A percentile compares a stretch with the other conserved stretches of the same genome.
Conservation (phyloP, 768 basidiomycete species). For the Rhodotorula paludigena region DNA sequence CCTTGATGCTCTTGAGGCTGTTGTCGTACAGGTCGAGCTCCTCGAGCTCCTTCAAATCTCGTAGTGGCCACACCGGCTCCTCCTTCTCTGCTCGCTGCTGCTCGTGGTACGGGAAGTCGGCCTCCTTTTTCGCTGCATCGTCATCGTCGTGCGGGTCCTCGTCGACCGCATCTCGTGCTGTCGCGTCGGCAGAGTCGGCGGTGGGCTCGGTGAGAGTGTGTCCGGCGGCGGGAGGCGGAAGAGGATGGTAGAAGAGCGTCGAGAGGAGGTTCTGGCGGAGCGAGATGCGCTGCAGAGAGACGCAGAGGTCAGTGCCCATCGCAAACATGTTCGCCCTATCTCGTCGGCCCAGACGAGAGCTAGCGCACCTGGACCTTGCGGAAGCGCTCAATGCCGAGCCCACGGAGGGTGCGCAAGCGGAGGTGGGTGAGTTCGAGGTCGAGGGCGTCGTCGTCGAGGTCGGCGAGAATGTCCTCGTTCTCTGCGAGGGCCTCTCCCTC, state of each 20-base stretch:
- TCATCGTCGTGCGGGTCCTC: slow-evolving; percentile 44
- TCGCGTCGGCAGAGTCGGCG: neutral
- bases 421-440: slow-evolving; percentile 44
- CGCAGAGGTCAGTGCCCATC: neutral
- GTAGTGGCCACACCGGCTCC: slow-evolving; percentile 29
- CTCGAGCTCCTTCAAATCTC: slow-evolving; percentile 61
- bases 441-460: slow-evolving; percentile 28
- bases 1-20: slow-evolving; percentile 70
- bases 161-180: slow-evolving; percentile 25
- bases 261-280: slow-evolving; percentile 43
- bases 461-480: slow-evolving; percentile 36
- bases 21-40: slow-evolving; percentile 97
- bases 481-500: slow-evolving; percentile 27
- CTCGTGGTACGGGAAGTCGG: slow-evolving; percentile 31
- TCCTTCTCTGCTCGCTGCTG: slow-evolving; percentile 5
- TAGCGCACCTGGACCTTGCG: slow-evolving; percentile 29
- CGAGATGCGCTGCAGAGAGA: slow-evolving; percentile 38
- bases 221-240: neutral
- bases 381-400: slow-evolving; percentile 38
- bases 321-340: too few relatives aligned
- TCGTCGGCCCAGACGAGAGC: too few relatives aligned
- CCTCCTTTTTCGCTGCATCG: slow-evolving; percentile 42
- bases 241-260: slow-evolving; percentile 34
- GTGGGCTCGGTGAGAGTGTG: neutral
- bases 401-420: slow-evolving; percentile 36